These are phyloP conservation scores for Podospora bellae-mahoneyi DNA, from an alignment of 495 filamentous ascomycete species.

Conservation along the genomic window DNA sequence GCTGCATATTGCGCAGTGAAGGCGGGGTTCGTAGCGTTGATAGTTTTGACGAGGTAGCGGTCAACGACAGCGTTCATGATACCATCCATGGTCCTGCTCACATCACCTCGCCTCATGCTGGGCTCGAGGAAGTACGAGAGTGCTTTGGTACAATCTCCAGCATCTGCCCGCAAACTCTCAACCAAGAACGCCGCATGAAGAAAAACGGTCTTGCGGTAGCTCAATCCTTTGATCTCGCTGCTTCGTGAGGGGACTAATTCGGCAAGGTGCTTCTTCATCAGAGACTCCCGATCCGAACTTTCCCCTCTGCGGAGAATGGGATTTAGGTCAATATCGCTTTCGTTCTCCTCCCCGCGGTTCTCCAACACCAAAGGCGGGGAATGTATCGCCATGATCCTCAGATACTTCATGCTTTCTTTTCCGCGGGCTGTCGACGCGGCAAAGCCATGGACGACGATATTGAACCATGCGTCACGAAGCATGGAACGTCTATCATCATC, in stretches of 20 bases:
- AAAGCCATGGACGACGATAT: constrained; percentile 91
- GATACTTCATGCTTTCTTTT: constrained; percentile 63
- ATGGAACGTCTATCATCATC: constrained; percentile 65
- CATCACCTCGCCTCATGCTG: constrained; percentile 70
- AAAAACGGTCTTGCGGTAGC: constrained; percentile 86
- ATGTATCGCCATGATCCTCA: constrained; percentile 77
- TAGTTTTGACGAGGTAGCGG: constrained; percentile 67
- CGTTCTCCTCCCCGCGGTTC: constrained; percentile 76
- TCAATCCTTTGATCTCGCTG: constrained; percentile 70
- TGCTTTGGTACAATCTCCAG: constrained; percentile 82
- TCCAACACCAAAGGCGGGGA: constrained; percentile 82
- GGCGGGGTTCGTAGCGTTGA: constrained; percentile 63
- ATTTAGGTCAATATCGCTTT: constrained; percentile 94
- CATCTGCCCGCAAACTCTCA: constrained; percentile 75
- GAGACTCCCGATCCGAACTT: constrained; percentile 66
- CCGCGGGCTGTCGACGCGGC: constrained; percentile 64
- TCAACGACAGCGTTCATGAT: constrained; percentile 71
- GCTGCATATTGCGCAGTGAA: constrained; percentile 86
- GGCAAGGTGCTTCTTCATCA: constrained; percentile 74
- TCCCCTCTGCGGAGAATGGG: constrained; percentile 81
- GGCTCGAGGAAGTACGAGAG: constrained; percentile 90
- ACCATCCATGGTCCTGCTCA: constrained; percentile 81
- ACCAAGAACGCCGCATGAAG: constrained; percentile 81
- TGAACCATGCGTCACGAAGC: constrained; percentile 94
- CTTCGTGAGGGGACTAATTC: constrained; percentile 69